Conservation (phyloP, 164 flowering plant species). For the Cinnamomum chago region DNA sequence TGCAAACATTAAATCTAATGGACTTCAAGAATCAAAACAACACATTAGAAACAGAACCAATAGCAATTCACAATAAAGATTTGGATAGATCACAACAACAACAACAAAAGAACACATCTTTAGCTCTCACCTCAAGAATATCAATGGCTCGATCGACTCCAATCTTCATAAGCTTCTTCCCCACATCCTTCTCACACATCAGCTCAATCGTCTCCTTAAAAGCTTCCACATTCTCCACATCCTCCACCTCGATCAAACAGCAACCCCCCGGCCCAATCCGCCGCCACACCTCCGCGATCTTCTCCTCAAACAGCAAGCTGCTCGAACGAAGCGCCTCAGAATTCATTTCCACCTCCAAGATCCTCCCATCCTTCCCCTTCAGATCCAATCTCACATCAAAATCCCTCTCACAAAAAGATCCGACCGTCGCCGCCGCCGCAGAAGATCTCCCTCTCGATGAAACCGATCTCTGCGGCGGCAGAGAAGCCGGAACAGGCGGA, state of each 20-base stretch:
- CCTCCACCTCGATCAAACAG: slow-evolving; percentile 77
- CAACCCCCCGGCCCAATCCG: slow-evolving; percentile 23
- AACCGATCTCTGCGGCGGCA: neutral
- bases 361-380: slow-evolving; percentile 64
- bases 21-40: neutral
- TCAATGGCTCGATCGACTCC: slow-evolving; percentile 68
- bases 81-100: neutral
- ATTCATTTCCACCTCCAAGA: slow-evolving; percentile 65
- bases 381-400: slow-evolving; percentile 58
- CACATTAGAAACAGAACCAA: neutral
- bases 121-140: slow-evolving; percentile 67
- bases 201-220: slow-evolving; percentile 79
- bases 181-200: slow-evolving; percentile 67
- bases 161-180: slow-evolving; percentile 38
- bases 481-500: neutral
- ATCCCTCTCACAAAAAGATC: neutral
- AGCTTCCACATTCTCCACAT: slow-evolving; percentile 59
- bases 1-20: neutral
- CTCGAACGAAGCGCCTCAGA: slow-evolving; percentile 57
- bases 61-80: neutral
- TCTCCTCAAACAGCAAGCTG: slow-evolving; percentile 54
- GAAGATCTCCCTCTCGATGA: slow-evolving; percentile 9
- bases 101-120: neutral
- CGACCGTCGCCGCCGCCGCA: neutral
- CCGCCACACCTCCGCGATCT: slow-evolving; percentile 38